A percentile compares a stretch with the other conserved stretches of the same genome.
These are phyloP conservation scores for Spathaspora sp. DNA, from an alignment of 805 yeast species.

Conservation along the genomic window DNA sequence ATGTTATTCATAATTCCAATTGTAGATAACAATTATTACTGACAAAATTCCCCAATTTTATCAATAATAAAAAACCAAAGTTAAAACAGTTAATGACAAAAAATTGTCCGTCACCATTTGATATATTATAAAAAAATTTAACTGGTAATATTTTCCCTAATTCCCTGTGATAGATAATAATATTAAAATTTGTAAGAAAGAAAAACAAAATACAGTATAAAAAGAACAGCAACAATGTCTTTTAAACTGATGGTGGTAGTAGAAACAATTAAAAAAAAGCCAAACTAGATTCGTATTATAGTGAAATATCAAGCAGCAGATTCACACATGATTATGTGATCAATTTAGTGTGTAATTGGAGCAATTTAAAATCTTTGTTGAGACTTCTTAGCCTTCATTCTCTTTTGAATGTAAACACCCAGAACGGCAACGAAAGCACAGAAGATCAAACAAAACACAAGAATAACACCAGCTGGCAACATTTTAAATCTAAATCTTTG, in stretches of 20 bases:
- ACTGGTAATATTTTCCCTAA: neutral
- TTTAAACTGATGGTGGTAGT: neutral
- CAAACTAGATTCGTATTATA: slow-evolving; percentile 1
- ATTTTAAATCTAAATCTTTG: slow-evolving; percentile 24
- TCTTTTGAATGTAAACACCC: slow-evolving; percentile 37
- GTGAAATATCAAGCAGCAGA: neutral
- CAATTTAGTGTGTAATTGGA: neutral
- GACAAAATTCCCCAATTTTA: neutral
- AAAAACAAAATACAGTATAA: neutral
- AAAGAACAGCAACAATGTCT: neutral
- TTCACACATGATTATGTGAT: neutral
- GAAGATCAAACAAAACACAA: slow-evolving; percentile 58
- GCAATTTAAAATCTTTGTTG: slow-evolving; percentile 34
- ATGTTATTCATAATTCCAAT: neutral
- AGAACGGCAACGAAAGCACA: slow-evolving; percentile 39
- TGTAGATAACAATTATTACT: neutral
- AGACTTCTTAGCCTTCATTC: slow-evolving; percentile 40
- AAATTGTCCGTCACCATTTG: neutral
- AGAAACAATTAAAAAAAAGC: neutral
- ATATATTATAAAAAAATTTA: neutral
- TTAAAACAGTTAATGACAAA: neutral
- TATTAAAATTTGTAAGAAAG: neutral
- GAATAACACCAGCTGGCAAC: slow-evolving; percentile 74
- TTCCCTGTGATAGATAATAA: neutral
- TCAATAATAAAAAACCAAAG: neutral